Percentiles rank a stretch among this genome's conserved stretches.
Evolutionary conservation across 2,329 filamentous ascomycete genomes (phyloP).

Genomic region (Talaromyces rugulosus): DNA sequence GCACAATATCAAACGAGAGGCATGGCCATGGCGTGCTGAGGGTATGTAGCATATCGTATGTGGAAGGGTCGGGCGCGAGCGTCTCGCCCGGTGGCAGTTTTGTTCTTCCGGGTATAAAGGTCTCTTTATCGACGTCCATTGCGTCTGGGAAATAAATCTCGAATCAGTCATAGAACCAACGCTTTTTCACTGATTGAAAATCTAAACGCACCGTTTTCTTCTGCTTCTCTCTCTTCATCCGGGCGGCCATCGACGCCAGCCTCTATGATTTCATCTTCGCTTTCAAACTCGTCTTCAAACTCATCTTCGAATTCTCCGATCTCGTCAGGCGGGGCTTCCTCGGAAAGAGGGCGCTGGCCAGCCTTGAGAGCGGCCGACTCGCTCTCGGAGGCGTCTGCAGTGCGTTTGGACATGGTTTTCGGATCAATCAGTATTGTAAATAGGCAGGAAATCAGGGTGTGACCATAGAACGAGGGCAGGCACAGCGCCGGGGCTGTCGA

Average conservation of each 20-base stretch:
- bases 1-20: conserved; percentile 88
- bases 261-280: conserved; percentile 86
- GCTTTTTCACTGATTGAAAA: background rate
- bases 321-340: conserved; percentile 48
- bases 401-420: conserved; percentile 56
- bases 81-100: conserved; percentile 89
- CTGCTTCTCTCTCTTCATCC: conserved; percentile 86
- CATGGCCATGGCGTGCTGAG: conserved; percentile 95
- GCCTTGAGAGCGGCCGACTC: conserved; percentile 55
- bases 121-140: conserved; percentile 92
- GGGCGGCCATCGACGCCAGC: conserved; percentile 90
- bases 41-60: conserved; percentile 96
- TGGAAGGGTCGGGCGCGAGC: conserved; percentile 83
- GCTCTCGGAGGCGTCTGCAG: conserved; percentile 50
- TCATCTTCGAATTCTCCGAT: conserved; percentile 67
- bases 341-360: conserved; percentile 54
- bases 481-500: background rate
- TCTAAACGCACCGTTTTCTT: conserved; percentile 59
- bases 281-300: conserved; percentile 96
- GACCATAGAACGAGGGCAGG: background rate
- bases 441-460: background rate
- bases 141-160: conserved; percentile 49
- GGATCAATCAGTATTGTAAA: background rate
- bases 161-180: conserved; percentile 14
- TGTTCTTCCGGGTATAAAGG: conserved; percentile 91